Evolutionary conservation across 768 basidiomycete genomes (phyloP), one percentile per base, ranked within the genome.

Genomic region (Russula vinacea): DNA sequence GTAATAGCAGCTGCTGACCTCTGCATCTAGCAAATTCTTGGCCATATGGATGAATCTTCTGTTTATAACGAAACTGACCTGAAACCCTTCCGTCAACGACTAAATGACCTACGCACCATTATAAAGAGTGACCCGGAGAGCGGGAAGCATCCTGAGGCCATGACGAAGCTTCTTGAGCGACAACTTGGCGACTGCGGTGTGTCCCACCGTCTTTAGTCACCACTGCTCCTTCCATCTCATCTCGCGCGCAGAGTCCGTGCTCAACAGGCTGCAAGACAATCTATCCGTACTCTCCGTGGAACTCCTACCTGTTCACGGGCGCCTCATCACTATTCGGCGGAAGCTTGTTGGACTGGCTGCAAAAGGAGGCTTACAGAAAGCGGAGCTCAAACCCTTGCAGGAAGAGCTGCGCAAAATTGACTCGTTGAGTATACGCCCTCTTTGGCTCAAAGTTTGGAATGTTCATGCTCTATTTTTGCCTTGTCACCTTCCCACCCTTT

Each of bases 321-420:
- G 85, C 67, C 81, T 99, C 17, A 89, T 99, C 49, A 86, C 83
- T 35, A 81, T 98, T 60, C 86, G 97, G 62, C 87, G 95, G 68
- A 89, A 94, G 72, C 84, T 99, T 40, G 92, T 90, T 39, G 83
- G 89, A 8, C 81, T 98, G 56, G 90, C 93, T 26, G 90, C 92
- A 7, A 93, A 93, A 75, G 90, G 90, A 68, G 89, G 90, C 13
- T 83, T 88, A 7, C 84, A 88, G 67, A 94, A 93, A 74, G 78
- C 86, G 9, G 95, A 97, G 74, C 82, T 96, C 62, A 94, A 95
- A 76, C 88, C 91, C 50, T 76, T 98, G 52, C 83, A 90, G 62
- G 94, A 97, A 74, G 97, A 98, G 71, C 81, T 99, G 60, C 84
- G 96, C 62, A 92, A 89, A 77, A 96, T 99, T 69, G 97, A 99